Conservation (phyloP, 106 monocot genomes). For the Amphibolis antarctica region DNA sequence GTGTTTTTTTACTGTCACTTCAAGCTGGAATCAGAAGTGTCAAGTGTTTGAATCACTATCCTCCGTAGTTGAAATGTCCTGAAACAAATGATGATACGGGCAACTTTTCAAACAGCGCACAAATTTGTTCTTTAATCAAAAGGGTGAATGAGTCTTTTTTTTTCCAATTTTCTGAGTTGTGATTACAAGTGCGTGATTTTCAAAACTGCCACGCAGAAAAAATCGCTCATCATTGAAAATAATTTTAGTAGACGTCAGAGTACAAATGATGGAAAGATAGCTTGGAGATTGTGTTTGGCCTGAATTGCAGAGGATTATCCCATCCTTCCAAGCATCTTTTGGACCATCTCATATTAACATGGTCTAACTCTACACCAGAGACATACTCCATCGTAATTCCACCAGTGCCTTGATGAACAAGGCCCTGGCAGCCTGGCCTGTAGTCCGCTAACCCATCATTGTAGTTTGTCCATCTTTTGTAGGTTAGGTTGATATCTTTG, state of each 20-base stretch:
- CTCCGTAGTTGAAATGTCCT: no score
- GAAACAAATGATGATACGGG: no score
- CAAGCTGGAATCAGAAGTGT: no score
- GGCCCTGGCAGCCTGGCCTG: slow-evolving; percentile 68
- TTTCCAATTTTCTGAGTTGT: no score
- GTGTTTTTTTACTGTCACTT: no score
- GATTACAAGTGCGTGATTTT: no score
- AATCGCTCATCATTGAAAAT: neutral
- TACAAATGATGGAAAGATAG: slow-evolving; percentile 61
- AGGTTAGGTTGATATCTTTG: slow-evolving; percentile 56
- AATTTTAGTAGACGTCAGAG: slow-evolving; percentile 24
- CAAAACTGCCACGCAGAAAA: no score
- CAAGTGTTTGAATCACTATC: no score
- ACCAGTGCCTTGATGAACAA: slow-evolving; percentile 57
- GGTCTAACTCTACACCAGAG: slow-evolving; percentile 47
- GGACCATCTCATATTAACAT: slow-evolving; percentile 76
- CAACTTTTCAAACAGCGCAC: no score
- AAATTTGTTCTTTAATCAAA: no score
- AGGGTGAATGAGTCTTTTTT: no score
- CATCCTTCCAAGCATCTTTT: slow-evolving; percentile 37
- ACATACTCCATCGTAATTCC: slow-evolving; percentile 89
- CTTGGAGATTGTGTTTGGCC: slow-evolving; percentile 45
- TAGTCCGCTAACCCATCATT: slow-evolving; percentile 65
- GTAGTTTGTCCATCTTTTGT: slow-evolving; percentile 49
- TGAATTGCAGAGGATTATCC: slow-evolving; percentile 59